These are phyloP conservation scores for Fusarium napiforme DNA, from an alignment of 2,329 filamentous ascomycete species.

Conservation along the genomic window DNA sequence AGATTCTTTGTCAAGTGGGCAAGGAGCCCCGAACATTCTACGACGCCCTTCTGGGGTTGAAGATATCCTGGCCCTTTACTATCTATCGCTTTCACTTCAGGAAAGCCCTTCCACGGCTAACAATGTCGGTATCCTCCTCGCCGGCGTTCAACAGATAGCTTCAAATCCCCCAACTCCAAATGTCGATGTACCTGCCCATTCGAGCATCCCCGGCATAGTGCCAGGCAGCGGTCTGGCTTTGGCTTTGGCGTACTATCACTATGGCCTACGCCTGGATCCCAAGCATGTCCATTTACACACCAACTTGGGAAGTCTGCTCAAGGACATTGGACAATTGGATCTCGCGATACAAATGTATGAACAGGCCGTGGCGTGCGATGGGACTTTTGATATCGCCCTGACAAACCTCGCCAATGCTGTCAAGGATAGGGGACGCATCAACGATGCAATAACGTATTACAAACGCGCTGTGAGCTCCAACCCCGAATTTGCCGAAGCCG, in stretches of 20 bases:
- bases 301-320: constrained; percentile 92
- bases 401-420: constrained; percentile 98
- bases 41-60: constrained; percentile 80
- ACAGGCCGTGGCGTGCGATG: constrained; percentile 89
- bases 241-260: constrained; percentile 94
- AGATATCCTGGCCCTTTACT: constrained; percentile 94
- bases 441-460: constrained; percentile 93
- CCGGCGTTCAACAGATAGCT: constrained; percentile 81
- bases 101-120: constrained; percentile 98
- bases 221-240: constrained; percentile 89
- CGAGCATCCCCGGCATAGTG: constrained; percentile 77
- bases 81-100: constrained; percentile 91
- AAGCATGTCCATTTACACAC: constrained; percentile 97
- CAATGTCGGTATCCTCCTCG: constrained; percentile 97
- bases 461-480: constrained; percentile 90
- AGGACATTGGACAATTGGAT: constrained; percentile 93
- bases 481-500: constrained; percentile 94
- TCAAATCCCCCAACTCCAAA: constrained; percentile 46
- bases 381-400: constrained; percentile 95
- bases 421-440: constrained; percentile 93
- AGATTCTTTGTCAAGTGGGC: constrained; percentile 86
- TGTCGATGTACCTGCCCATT: constrained; percentile 34
- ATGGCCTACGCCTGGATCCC: constrained; percentile 85
- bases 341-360: constrained; percentile 98
- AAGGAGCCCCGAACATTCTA: constrained; percentile 63